Base-by-base conservation (phyloP, 1,284 basidiomycete species). In the Phenoliferia sp. region DNA sequence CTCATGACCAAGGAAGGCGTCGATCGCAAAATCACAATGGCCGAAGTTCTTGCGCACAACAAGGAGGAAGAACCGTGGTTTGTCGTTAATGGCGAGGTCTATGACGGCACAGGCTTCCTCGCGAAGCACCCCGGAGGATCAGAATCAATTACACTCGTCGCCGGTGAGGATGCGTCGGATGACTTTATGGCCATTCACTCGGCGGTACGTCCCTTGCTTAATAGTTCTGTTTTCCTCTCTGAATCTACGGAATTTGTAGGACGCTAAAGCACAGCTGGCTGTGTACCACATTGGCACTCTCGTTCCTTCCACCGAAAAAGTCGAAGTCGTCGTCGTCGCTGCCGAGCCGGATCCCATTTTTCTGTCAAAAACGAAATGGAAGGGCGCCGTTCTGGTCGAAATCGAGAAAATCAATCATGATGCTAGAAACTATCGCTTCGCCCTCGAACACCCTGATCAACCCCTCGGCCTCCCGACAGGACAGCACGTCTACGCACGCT, bases 111-210 rank as follows among this genome's bases (percentile, higher is more conserved):
- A 0, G 77, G 76, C 2, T 88, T 84, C 75, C 78, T 88, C 39
- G 78, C 81, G 28, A 83, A 85, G 26, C 87, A 89, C 74, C 87
- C 87, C 0, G 87, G 87, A 22, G 87, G 87, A 3, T 80, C 81
- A 0, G 84, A 86, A 65, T 84, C 84, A 1, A 88, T 88, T 67
- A 78, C 82, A 15, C 77, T 86, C 16, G 83, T 85, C 3, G 85
- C 85, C 1, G 87, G 86, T 0, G 82, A 87, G 69, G 87, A 88
- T 70, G 85, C 85, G 0, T 83, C 85, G 0, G 86, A 87, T 26
- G 86, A 87, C 70, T 88, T 88, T 69, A 80, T 84, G 76, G 83
- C 83, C 1, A 84, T 85, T 60, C 84, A 85, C 74, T 85, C 84
- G 32, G 78, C 81, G 26, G 64, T 66, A 33, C 59, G 64, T 48